Evolutionary conservation across 352 stramenopile species (phyloP), one percentile per base, ranked within the genome.

Genomic region (Phytophthora foliorum): DNA sequence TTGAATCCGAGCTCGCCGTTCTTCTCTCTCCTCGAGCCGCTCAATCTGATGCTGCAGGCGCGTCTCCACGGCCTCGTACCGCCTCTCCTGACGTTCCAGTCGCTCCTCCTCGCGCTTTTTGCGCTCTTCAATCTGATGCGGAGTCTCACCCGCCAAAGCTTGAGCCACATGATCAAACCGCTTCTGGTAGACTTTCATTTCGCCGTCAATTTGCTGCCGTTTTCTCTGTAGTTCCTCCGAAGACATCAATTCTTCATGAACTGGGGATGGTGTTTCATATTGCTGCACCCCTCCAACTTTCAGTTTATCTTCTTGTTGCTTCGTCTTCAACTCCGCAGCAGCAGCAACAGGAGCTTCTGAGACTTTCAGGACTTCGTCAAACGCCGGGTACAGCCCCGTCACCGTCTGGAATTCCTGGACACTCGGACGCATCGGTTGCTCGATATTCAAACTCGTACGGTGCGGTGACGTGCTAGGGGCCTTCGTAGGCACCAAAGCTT

Each of bases 141-240:
- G 77, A 8, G 85, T 95, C 51, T 89, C 62, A 1, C 85, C 82
- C 17, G 80, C 80, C 14, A 95, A 59, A 17, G 80, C 88, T 21
- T 84, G 71, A 14, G 80, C 88, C n/a, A 95, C 55, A 59, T 90
- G 81, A 54, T 89, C 58, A 29, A 90, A 74, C 17, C 80, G 78
- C 24, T 79, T 55, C 53, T 82, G 57, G 42, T 86, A 92, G 7
- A 53, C 63, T 4, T 58, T 61, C 44, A 91, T 57, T 34, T 92
- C 71, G 2, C 55, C 62, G 29, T 87, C 64, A 22, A 91, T 72
- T 25, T 76, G 45, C 8, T 65, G 69, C 29, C 63, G 74, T 42
- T 78, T 73, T 27, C 38, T 74, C 27, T 70, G 36, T 24, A 74
- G 51, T n/a, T 73, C 65, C 25, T 69, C 21, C 8, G 69, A 46